A percentile compares a stretch with the other conserved stretches of the same genome.
phyloP scores from a whole-genome alignment of 495 filamentous ascomycete genomes.

The Xanthoparmelia taractica region DNA sequence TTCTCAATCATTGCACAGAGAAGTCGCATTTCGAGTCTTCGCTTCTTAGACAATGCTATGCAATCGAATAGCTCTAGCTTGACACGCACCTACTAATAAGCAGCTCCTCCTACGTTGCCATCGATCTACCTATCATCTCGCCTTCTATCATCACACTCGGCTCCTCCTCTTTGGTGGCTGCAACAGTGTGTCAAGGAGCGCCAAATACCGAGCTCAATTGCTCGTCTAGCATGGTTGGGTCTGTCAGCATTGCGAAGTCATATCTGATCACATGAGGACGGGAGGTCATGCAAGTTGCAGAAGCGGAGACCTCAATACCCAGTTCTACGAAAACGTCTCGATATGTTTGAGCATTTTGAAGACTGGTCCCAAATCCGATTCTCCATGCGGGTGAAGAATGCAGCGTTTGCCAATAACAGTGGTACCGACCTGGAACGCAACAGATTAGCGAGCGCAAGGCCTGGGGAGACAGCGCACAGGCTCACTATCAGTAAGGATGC shows the following conservation, averaged over 20 bases:
- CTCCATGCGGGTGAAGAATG: conserved; percentile 14
- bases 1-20: not conserved
- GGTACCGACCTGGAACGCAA: conserved; percentile 10
- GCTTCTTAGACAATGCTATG: not conserved
- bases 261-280: conserved; percentile 12
- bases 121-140: not conserved
- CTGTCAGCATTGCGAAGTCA: not conserved
- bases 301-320: not conserved
- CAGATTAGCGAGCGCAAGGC: not conserved
- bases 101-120: not conserved
- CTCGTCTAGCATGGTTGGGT: not conserved
- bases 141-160: not conserved
- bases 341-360: not conserved
- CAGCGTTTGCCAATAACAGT: conserved; percentile 9
- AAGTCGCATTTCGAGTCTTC: not conserved
- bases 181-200: not conserved
- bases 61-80: not conserved
- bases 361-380: not conserved
- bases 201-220: not conserved
- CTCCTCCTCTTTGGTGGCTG: not conserved
- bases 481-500: conserved; percentile 15
- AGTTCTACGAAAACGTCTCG: conserved; percentile 2
- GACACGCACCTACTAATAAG: not conserved
- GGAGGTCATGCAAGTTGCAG: not conserved
- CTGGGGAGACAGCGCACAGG: conserved; percentile 8